Conservation (phyloP, 768 basidiomycete genomes). For the Boletus bicolor region DNA sequence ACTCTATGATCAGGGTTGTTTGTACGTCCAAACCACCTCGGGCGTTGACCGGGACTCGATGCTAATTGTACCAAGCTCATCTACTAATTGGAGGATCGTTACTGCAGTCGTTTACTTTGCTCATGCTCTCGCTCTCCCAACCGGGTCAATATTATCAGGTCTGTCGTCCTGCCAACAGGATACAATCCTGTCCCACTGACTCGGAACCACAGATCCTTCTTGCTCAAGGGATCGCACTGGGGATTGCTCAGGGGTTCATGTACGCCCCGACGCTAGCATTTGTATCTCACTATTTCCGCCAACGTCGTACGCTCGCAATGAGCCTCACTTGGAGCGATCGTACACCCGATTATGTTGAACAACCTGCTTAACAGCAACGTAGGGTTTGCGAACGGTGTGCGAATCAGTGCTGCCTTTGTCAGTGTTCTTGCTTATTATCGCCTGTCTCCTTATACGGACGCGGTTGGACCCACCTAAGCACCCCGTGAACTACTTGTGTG, state of each 20-base stretch:
- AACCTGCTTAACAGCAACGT: slow-evolving; percentile 14
- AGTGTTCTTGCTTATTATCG: slow-evolving; percentile 34
- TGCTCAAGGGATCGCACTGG: slow-evolving; percentile 45
- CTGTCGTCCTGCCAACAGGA: slow-evolving; percentile 2
- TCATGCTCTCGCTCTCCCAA: slow-evolving; percentile 45
- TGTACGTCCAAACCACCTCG: slow-evolving; percentile 26
- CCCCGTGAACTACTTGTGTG: slow-evolving; percentile 11
- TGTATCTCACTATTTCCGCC: slow-evolving; percentile 44
- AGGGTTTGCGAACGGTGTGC: slow-evolving; percentile 47
- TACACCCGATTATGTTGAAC: slow-evolving; percentile 34
- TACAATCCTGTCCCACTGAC: background rate
- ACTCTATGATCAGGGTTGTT: slow-evolving; percentile 52
- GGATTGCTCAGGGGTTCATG: slow-evolving; percentile 44
- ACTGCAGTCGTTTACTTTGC: slow-evolving; percentile 40
- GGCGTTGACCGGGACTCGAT: background rate
- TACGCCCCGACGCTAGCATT: slow-evolving; percentile 45
- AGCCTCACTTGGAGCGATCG: slow-evolving; percentile 33
- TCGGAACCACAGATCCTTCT: slow-evolving; percentile 41
- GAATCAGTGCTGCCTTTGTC: slow-evolving; percentile 45
- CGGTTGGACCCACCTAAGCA: slow-evolving; percentile 35
- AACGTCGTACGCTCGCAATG: slow-evolving; percentile 41
- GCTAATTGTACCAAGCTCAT: slow-evolving; percentile 30
- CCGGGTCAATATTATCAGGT: slow-evolving; percentile 44
- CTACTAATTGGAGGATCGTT: slow-evolving; percentile 44
- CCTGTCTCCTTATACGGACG: slow-evolving; percentile 35